Evolutionary conservation across 495 filamentous ascomycete species (phyloP), one percentile per base, ranked within the genome.

Genomic region (Penicillium canescens): DNA sequence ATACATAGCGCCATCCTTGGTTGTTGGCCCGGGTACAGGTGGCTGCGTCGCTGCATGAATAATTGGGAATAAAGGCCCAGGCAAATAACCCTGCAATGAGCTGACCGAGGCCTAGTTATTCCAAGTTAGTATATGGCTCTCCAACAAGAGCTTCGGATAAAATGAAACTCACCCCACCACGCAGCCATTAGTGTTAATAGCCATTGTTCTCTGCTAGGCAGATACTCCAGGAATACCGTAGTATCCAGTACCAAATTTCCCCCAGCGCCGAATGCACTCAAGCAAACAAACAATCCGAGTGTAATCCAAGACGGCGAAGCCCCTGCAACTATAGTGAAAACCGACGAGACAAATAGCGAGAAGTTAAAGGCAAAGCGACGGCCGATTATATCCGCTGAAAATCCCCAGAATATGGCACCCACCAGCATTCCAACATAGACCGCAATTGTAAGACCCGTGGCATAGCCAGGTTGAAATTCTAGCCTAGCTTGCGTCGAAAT

Each of bases 221-320:
- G 60, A 58, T 77, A 82, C 54, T 82, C 78, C 24, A 82, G 54
- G 42, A 80, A 79, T 1, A 81, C 84, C 0, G 87, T 82, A 0
- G 86, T 87, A 56, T 91, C 86, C 24, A 91, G 64, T 3, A 87
- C 80, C 41, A 89, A 66, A 57, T 91, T 90, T 14, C 87, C 87
- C 12, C 87, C 88, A 52, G 53, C 79, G 66, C 73, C 79, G 49
- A 80, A 78, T 1, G 76, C 77, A 28, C 66, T 69, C 42, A 80
- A 52, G 16, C 62, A 73, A 7, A 71, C 59, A 58, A 82, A 81
- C 13, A 79, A 43, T 0, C 76, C 78, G n/a, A 81, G 62, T 0
- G 72, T 66, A 31, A 74, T 57, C 75, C 76, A 82, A 31, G 76
- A 79, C 7, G 78, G 78, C 6, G 71, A 63, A 1, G 73, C 70